Evolutionary conservation across 176 grass and related monocot species (phyloP), one percentile per base, ranked within the genome.

Genomic region (Oryza australiensis): DNA sequence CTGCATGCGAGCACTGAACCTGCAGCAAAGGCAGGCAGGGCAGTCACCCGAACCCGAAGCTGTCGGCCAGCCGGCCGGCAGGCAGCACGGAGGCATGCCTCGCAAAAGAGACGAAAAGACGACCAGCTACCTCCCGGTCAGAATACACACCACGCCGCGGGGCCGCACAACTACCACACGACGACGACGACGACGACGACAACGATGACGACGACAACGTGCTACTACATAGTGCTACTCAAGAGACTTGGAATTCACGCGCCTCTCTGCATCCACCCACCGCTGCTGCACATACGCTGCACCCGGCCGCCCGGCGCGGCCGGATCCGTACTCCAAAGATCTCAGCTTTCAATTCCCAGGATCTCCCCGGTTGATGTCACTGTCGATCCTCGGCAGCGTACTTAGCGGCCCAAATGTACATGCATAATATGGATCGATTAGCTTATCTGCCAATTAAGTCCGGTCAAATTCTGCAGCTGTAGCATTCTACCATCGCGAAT

Each of bases 381-480:
- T 60, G 55, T 60, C 69, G 3, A 12, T 7, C 34, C 63, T 12
- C 3, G 16, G 1, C 22, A 1, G 1, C 34, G 26, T 20, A 2
- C 64, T 66, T 53, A 87, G n/a, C 63, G 87, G 38, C 30, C 51
- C 6, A 5, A 13, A 8, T 2, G 16, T 7, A 6, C 48, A 53
- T 53, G 48, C 48, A 53, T 16, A 16, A 53, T 53, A 53, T 20
- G 53, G 53, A n/a, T 57, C 7, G 22, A 24, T 60, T 24, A 60
- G 53, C 53, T 59, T 59, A 22, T 22, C 55, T 23, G 55, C 55
- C 55, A 60, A 60, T 60, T 43, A 34, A 14, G 23, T 33, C 72
- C 1, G 12, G 83, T 90, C 88, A 86, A 82, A 82, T 49, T 14
- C 26, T 46, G 72, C 85, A 37, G 64, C 70, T 76, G 5, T 55